Evolutionary conservation across 2,329 filamentous ascomycete species (phyloP).

Genomic region (Alternaria sp.): DNA sequence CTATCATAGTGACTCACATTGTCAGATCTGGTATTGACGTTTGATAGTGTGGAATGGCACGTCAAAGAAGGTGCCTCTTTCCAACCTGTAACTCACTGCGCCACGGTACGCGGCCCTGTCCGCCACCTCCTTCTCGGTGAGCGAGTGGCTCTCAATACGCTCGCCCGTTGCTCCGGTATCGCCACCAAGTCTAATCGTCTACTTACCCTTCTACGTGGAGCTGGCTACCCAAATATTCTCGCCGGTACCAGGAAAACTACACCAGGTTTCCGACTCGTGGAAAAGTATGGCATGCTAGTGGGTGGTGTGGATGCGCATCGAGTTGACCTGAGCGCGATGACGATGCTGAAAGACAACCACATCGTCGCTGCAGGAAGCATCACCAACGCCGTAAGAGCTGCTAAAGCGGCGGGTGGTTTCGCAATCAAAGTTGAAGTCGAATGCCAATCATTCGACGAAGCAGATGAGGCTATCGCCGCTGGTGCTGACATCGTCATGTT

Average conservation of each 20-base stretch:
- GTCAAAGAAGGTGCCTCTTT: constrained; percentile 77
- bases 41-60: constrained; percentile 80
- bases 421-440: constrained; percentile 96
- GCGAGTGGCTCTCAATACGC: constrained; percentile 87
- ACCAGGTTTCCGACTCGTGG: constrained; percentile 91
- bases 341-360: constrained; percentile 99
- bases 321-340: constrained; percentile 89
- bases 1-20: background rate
- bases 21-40: constrained; percentile 4
- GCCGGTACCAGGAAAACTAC: constrained; percentile 97
- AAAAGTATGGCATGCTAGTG: constrained; percentile 98
- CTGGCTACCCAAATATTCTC: constrained; percentile 83
- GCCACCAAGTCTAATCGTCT: constrained; percentile 70
- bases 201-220: constrained; percentile 61
- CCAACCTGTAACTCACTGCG: constrained; percentile 68
- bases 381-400: constrained; percentile 82
- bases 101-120: constrained; percentile 86
- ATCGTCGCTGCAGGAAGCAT: constrained; percentile 90
- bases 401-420: constrained; percentile 86
- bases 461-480: constrained; percentile 87
- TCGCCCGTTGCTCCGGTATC: constrained; percentile 90
- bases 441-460: constrained; percentile 86
- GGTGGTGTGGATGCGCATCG: constrained; percentile 92
- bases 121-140: constrained; percentile 89
- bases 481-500: constrained; percentile 97